These are phyloP conservation scores for Mycena metata DNA, from an alignment of 768 basidiomycete species.

Conservation along the genomic window DNA sequence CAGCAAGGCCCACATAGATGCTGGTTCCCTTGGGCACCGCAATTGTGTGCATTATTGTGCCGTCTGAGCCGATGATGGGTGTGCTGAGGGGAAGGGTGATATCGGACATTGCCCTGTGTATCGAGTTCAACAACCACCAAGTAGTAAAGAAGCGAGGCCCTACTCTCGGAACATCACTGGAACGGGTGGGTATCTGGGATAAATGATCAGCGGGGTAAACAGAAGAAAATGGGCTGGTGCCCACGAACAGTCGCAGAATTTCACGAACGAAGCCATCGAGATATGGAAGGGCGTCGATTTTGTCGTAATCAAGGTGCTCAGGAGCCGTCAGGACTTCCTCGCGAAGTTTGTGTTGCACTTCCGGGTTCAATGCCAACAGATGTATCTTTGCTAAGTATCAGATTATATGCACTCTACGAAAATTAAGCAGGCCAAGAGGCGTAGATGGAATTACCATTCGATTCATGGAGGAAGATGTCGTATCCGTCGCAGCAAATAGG, in stretches of 20 bases:
- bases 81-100: slow-evolving; percentile 1
- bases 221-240: background rate
- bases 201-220: background rate
- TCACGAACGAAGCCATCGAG: background rate
- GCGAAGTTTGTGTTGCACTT: too few relatives aligned
- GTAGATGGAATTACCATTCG: too few relatives aligned
- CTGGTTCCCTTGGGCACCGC: slow-evolving; percentile 2
- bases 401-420: too few relatives aligned
- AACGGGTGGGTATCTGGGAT: background rate
- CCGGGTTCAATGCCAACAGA: background rate
- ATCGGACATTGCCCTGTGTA: background rate
- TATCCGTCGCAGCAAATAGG: background rate
- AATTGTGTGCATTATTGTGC: background rate
- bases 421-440: too few relatives aligned
- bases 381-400: too few relatives aligned
- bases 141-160: background rate
- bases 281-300: background rate
- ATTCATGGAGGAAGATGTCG: background rate
- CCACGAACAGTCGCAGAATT: background rate
- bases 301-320: too few relatives aligned
- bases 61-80: background rate
- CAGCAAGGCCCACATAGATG: background rate
- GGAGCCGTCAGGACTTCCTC: too few relatives aligned
- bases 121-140: background rate
- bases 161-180: background rate